Conservation (phyloP, 2,329 filamentous ascomycete species). For the Trematosphaeria pertusa region DNA sequence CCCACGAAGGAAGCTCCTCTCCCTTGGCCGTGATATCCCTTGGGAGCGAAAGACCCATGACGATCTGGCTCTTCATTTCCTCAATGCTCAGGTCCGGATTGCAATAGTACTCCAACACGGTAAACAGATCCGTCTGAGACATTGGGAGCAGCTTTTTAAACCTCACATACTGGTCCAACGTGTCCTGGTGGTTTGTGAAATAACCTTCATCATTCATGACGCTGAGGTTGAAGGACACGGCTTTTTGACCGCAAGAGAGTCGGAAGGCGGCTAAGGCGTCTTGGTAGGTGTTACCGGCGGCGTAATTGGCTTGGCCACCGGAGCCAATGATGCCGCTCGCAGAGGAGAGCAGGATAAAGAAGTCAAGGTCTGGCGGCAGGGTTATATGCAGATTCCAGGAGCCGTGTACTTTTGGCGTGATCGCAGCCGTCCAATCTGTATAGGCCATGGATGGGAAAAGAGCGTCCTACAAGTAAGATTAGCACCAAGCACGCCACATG, state of each 20-base stretch:
- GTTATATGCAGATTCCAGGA: conserved; percentile 38
- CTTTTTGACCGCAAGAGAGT: conserved; percentile 16
- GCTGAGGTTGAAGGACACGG: conserved; percentile 26
- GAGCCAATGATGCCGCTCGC: conserved; percentile 29
- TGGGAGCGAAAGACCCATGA: conserved; percentile 18
- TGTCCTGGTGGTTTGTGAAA: conserved; percentile 19
- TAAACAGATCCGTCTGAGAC: conserved; percentile 21
- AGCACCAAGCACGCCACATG: neutral
- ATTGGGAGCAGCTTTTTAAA: neutral
- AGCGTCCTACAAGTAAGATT: conserved; percentile 15
- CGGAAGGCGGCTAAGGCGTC: conserved; percentile 32
- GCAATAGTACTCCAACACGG: conserved; percentile 24
- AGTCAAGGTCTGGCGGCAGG: conserved; percentile 25
- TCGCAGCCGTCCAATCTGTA: conserved; percentile 16
- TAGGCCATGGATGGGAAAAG: conserved; percentile 27
- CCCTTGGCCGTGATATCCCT: conserved; percentile 19
- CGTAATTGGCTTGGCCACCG: conserved; percentile 35
- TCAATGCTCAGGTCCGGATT: conserved; percentile 7
- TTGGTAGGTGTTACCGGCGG: conserved; percentile 32
- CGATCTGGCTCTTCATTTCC: conserved; percentile 18
- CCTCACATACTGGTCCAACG: neutral
- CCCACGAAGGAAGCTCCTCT: neutral
- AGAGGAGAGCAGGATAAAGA: conserved; percentile 36
- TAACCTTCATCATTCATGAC: conserved; percentile 21
- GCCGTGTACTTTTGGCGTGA: conserved; percentile 40